Evolutionary conservation across 768 basidiomycete genomes (phyloP).

Genomic region (Strobilomyces echinocephalus): DNA sequence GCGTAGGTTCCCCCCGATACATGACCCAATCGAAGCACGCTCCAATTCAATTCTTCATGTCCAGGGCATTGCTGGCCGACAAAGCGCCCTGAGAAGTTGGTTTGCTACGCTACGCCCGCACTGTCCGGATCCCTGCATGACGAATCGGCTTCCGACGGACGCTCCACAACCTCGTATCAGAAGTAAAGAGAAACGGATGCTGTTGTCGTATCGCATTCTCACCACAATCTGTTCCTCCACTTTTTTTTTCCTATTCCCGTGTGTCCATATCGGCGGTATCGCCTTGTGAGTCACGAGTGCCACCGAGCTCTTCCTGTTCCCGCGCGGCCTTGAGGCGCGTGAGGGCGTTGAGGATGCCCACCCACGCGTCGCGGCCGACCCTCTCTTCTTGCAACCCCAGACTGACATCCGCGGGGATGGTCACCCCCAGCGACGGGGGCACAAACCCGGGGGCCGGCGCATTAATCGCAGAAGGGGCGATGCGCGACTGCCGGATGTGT

Average conservation of each 20-base stretch:
- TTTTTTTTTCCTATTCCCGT: slow-evolving; percentile 11
- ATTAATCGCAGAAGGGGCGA: slow-evolving; percentile 84
- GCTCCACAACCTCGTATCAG: slow-evolving; percentile 7
- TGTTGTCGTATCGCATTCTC: slow-evolving; percentile 11
- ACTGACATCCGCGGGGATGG: slow-evolving; percentile 50
- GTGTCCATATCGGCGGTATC: slow-evolving; percentile 16
- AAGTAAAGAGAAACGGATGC: slow-evolving; percentile 14
- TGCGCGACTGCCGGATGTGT: slow-evolving; percentile 75
- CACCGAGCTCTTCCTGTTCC: slow-evolving; percentile 19
- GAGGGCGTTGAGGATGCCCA: slow-evolving; percentile 65
- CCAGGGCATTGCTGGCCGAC: slow-evolving; percentile 14
- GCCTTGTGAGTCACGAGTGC: slow-evolving; percentile 8
- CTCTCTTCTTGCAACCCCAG: slow-evolving; percentile 76
- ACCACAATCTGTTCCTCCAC: slow-evolving; percentile 3
- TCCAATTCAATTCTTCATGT: slow-evolving; percentile 17
- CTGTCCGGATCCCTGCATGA: slow-evolving; percentile 4
- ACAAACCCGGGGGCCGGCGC: slow-evolving; percentile 70
- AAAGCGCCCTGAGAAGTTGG: slow-evolving; percentile 18
- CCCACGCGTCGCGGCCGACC: slow-evolving; percentile 74
- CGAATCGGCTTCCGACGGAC: background rate
- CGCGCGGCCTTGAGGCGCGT: slow-evolving; percentile 51
- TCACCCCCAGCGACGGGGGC: slow-evolving; percentile 75
- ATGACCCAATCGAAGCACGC: background rate
- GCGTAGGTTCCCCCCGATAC: slow-evolving; percentile 30
- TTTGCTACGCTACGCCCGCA: slow-evolving; percentile 16